Evolutionary conservation across 2,329 filamentous ascomycete species (phyloP).

Genomic region (Fulvia fulva): DNA sequence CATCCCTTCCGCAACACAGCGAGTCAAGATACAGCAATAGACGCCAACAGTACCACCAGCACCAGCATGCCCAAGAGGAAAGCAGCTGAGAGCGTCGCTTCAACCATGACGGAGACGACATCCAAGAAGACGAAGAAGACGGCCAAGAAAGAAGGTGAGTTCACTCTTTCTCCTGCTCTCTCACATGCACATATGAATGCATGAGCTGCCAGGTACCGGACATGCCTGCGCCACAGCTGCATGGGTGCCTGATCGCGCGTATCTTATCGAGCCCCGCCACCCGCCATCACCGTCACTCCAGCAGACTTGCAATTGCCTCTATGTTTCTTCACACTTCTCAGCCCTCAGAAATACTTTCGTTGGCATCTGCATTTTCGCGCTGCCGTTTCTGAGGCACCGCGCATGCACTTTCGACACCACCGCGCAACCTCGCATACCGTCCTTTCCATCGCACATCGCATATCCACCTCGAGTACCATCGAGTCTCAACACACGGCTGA

Average conservation of each 20-base stretch:
- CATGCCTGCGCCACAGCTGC: neutral
- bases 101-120: neutral
- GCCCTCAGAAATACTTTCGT: neutral
- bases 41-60: neutral
- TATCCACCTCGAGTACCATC: neutral
- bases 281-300: neutral
- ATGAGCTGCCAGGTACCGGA: neutral
- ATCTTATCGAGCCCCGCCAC: neutral
- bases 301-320: neutral
- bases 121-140: neutral
- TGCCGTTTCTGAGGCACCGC: neutral
- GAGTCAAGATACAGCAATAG: neutral
- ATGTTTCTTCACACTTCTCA: no score
- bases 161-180: neutral
- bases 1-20: neutral
- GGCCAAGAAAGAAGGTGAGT: conserved; percentile 7
- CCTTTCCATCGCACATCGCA: neutral
- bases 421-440: neutral
- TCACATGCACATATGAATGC: neutral
- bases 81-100: neutral
- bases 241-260: neutral
- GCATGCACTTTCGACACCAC: neutral
- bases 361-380: neutral
- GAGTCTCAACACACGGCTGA: conserved; percentile 6
- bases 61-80: conserved; percentile 15